A percentile compares a stretch with the other conserved stretches of the same genome.
Evolutionary conservation across 192 early-diverging fungal species (phyloP).

Genomic region (Allomyces arbusculus): DNA sequence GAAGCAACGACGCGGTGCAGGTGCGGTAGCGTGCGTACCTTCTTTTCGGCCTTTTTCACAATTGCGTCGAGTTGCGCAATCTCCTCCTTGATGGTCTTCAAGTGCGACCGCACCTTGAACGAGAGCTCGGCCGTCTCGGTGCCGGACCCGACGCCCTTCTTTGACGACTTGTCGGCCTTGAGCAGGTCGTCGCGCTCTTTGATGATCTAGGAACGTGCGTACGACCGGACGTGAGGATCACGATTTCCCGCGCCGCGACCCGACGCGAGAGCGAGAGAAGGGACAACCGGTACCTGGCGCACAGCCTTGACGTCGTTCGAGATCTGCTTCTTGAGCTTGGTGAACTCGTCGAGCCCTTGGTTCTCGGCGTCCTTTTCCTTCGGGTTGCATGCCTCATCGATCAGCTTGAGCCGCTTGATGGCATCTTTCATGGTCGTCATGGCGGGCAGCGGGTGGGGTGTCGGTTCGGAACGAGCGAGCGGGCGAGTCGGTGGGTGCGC

Average conservation of each 20-base stretch:
- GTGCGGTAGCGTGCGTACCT: conserved; percentile 11
- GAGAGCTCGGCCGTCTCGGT: conserved; percentile 35
- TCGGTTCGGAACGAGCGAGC: no score
- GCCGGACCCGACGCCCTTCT: not conserved
- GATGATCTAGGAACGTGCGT: conserved; percentile 16
- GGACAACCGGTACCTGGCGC: conserved; percentile 10
- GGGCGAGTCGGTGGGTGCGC: no score
- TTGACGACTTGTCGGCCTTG: not conserved
- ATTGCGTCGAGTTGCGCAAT: conserved; percentile 17
- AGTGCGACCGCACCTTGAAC: conserved; percentile 30
- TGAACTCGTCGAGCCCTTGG: conserved; percentile 31
- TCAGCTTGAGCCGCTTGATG: conserved; percentile 28
- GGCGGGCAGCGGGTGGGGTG: not conserved
- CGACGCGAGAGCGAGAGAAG: not conserved
- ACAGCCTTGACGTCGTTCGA: conserved; percentile 24
- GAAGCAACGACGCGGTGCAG: no score
- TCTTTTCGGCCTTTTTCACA: conserved; percentile 27
- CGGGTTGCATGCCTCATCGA: conserved; percentile 33
- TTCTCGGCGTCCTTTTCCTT: conserved; percentile 18
- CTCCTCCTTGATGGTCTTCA: conserved; percentile 24
- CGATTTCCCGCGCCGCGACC: no score
- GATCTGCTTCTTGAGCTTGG: conserved; percentile 24
- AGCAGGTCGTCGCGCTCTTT: conserved; percentile 23
- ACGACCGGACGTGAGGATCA: not conserved
- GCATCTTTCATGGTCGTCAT: conserved; percentile 32